These are phyloP conservation scores for Lagenidium sp. DNA, from an alignment of 352 stramenopile species.

Conservation along the genomic window DNA sequence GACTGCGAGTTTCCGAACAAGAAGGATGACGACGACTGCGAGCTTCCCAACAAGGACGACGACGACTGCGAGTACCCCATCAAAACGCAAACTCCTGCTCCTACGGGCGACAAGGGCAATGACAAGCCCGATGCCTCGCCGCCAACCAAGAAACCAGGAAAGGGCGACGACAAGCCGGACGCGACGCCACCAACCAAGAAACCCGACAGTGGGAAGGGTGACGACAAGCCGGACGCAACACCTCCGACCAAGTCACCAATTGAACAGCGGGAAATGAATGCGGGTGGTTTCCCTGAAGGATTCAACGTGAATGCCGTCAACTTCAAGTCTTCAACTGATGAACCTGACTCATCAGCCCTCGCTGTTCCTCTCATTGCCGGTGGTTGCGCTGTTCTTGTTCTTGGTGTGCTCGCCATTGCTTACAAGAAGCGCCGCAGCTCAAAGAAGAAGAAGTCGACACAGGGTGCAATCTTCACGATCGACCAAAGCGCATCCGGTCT, in stretches of 20 bases:
- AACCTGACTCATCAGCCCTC: neutral
- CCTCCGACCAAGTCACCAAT: neutral
- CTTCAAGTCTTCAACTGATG: slow-evolving; percentile 26
- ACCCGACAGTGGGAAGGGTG: slow-evolving; percentile 7
- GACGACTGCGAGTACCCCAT: slow-evolving; percentile 8
- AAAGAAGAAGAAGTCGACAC: slow-evolving; percentile 39
- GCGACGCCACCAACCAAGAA: slow-evolving; percentile 1
- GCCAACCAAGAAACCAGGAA: slow-evolving; percentile 3
- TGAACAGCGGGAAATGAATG: slow-evolving; percentile 1
- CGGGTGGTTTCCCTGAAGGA: slow-evolving; percentile 3
- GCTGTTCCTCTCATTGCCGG: slow-evolving; percentile 19
- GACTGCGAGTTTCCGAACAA: slow-evolving; percentile 11
- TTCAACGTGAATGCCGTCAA: slow-evolving; percentile 26
- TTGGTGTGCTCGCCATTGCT: slow-evolving; percentile 32
- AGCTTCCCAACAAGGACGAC: slow-evolving; percentile 7
- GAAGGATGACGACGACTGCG: slow-evolving; percentile 12
- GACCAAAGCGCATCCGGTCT: slow-evolving; percentile 63
- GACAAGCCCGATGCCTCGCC: slow-evolving; percentile 9
- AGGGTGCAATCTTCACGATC: slow-evolving; percentile 66
- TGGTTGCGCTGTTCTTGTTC: slow-evolving; percentile 27
- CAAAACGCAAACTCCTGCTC: slow-evolving; percentile 13
- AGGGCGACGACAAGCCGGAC: neutral
- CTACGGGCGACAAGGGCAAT: slow-evolving; percentile 5
- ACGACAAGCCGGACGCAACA: neutral
- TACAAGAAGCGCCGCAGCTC: slow-evolving; percentile 58